Conservation (phyloP, 805 yeast species). For the Cyberlindnera galapagoensis region DNA sequence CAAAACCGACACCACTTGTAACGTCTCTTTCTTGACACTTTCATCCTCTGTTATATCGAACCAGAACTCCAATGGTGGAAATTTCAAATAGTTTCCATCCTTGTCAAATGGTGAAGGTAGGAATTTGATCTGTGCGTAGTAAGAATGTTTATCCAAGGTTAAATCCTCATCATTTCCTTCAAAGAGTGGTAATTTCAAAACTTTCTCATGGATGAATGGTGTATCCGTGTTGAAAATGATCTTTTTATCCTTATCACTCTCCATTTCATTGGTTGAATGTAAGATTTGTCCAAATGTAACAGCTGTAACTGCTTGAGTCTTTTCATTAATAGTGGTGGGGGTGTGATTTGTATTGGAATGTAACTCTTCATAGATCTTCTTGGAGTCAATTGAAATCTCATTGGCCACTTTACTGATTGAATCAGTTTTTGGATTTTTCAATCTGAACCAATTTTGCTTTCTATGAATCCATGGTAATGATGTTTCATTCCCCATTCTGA, state of each 20-base stretch:
- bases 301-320: slow-evolving; percentile 14
- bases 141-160: slow-evolving; percentile 24
- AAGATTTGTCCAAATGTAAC: slow-evolving; percentile 21
- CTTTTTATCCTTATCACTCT: slow-evolving; percentile 2
- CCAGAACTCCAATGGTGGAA: slow-evolving; percentile 56
- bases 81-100: slow-evolving; percentile 23
- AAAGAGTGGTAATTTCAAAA: slow-evolving; percentile 14
- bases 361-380: slow-evolving; percentile 10
- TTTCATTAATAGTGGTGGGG: neutral
- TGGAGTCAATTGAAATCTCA: slow-evolving; percentile 6
- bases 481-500: slow-evolving; percentile 9
- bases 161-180: slow-evolving; percentile 9
- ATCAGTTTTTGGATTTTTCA: slow-evolving; percentile 15
- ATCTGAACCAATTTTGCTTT: slow-evolving; percentile 16
- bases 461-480: slow-evolving; percentile 24
- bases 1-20: slow-evolving; percentile 39
- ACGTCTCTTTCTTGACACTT: slow-evolving; percentile 26
- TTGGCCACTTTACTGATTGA: slow-evolving; percentile 1
- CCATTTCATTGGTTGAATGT: neutral
- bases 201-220: slow-evolving; percentile 16
- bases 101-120: slow-evolving; percentile 36
- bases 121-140: slow-evolving; percentile 39
- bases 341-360: slow-evolving; percentile 1
- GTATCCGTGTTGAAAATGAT: slow-evolving; percentile 16
- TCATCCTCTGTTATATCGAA: slow-evolving; percentile 33